These are phyloP conservation scores for Irpex rosettiformis DNA, from an alignment of 1,284 basidiomycete species.

Conservation along the genomic window DNA sequence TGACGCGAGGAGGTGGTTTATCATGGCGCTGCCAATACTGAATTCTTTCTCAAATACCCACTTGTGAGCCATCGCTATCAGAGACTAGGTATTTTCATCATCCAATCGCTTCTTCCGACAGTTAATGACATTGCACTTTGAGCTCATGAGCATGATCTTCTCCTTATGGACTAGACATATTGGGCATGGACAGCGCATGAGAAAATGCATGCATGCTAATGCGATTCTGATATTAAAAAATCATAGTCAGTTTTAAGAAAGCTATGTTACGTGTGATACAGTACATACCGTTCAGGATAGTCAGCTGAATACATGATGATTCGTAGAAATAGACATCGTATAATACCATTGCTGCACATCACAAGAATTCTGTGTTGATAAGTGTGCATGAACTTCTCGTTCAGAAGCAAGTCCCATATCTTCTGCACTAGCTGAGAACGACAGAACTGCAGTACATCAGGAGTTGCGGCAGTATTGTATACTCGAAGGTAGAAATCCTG, in stretches of 20 bases:
- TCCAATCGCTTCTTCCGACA: background rate
- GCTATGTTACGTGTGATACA: background rate
- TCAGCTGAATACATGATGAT: conserved; percentile 28
- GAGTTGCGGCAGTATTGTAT: conserved; percentile 10
- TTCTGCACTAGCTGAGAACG: conserved; percentile 22
- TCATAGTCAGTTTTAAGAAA: no score
- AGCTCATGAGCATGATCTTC: conserved; percentile 6
- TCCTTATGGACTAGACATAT: conserved; percentile 6
- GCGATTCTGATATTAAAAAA: conserved; percentile 7
- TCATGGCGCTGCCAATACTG: conserved; percentile 1
- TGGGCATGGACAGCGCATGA: conserved; percentile 16
- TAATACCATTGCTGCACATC: conserved; percentile 21
- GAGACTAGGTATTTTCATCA: background rate
- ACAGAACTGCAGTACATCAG: conserved; percentile 18
- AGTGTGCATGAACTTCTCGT: conserved; percentile 21
- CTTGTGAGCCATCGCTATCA: conserved; percentile 14
- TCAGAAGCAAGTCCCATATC: conserved; percentile 21
- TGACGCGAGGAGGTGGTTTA: conserved; percentile 16
- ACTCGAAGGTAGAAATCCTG: conserved; percentile 10
- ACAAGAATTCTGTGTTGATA: conserved; percentile 25
- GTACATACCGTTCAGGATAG: conserved; percentile 28
- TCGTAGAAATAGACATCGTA: conserved; percentile 21
- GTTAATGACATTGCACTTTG: background rate
- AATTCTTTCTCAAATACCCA: conserved; percentile 17
- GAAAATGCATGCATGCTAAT: conserved; percentile 13